A percentile compares a stretch with the other conserved stretches of the same genome.
Conservation (phyloP, 1,284 basidiomycete species). For the Trichosporon asahii region DNA sequence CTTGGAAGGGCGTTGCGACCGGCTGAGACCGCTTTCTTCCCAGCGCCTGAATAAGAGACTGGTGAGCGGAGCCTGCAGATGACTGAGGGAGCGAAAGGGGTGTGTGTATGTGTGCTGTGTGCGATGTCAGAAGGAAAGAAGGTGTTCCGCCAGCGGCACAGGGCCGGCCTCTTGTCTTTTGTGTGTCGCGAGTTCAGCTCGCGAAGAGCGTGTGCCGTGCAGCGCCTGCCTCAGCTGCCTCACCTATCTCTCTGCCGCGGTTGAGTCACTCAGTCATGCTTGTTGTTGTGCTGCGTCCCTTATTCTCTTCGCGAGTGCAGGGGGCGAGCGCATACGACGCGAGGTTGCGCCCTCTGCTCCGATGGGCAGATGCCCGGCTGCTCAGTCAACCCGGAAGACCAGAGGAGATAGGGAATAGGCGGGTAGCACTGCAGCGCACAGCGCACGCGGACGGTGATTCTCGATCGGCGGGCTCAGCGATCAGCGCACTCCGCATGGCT, state of each 20-base stretch:
- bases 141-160: neutral
- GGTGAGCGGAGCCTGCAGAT: neutral
- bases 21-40: neutral
- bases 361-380: neutral
- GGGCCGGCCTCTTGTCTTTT: neutral
- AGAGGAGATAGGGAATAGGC: neutral
- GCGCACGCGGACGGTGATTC: neutral
- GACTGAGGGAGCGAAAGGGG: neutral
- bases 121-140: neutral
- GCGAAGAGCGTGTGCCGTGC: neutral
- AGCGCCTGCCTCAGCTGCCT: neutral
- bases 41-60: neutral
- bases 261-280: conserved; percentile 7
- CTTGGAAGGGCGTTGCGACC: neutral
- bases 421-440: neutral
- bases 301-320: neutral
- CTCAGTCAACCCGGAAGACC: neutral
- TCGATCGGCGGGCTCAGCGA: neutral
- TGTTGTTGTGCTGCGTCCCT: neutral
- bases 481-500: neutral
- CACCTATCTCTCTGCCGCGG: neutral
- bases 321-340: neutral
- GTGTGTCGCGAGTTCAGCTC: neutral
- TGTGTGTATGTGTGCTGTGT: conserved; percentile 4
- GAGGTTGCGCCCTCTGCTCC: conserved; percentile 8